Evolutionary conservation across 2,329 filamentous ascomycete species (phyloP), one percentile per base, ranked within the genome.

Genomic region (Exophiala sp.): DNA sequence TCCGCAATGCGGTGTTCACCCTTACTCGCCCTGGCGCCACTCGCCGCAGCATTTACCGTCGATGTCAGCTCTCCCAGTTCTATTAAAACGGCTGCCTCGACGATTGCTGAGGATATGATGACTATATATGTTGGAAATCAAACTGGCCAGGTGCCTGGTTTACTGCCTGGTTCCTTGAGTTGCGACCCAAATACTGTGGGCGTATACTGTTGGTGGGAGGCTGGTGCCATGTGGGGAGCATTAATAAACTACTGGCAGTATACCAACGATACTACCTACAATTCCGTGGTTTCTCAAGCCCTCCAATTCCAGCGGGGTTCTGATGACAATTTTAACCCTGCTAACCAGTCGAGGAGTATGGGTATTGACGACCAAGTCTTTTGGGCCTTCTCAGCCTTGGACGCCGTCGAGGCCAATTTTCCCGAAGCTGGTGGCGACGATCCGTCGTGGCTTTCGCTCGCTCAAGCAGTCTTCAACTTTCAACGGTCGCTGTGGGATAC

Each of bases 401-500:
- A 77, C 1, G 80, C 80, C 2, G 79, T 79, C 9, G 80, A 83
- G 60, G 66, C 71, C 52, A 73, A 73, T 39, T 78, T 76, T 55
- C 61, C 61, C 35, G 70, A 71, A 1, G 66, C 69, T 32, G 75
- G 72, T 3, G 69, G 70, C 1, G 67, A 68, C 40, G 60, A 64
- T 14, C 84, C 87, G 0, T 84, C 87, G 56, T 95, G 88, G 88
- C 77, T 94, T 12, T 83, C 85, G 5, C 78, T 95, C 50, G 85
- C 81, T 0, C 87, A 90, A 68, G 86, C 85, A 6, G 86, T 89
- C 1, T 94, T 91, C 70, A 90, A 92, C 72, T 84, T 87, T 52
- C 89, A 90, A 65, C 81, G 80, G 1, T 69, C 71, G n/a, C 81
- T 88, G 14, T 92, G 88, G 86, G 85, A 94, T 62, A 71, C 71